Evolutionary conservation across 1,139 yeast species (phyloP), one percentile per base, ranked within the genome.

Genomic region (Pichia sp.): DNA sequence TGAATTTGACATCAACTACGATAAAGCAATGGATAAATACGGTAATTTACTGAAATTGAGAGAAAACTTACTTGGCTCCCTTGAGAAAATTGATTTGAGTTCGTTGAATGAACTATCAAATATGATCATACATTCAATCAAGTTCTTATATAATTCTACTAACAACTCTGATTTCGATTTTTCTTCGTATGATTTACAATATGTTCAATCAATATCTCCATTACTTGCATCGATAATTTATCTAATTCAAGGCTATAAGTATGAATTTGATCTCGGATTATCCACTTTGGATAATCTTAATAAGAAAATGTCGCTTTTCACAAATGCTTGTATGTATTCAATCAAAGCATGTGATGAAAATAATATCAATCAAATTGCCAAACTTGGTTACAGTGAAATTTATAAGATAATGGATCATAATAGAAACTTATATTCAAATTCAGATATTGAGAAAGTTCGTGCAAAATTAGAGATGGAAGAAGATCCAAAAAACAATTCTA

Each of bases 161-260:
- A 11, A 20, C 8, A 19, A 9, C 12, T 9, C 30, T 14, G 30
- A 14, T 14, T 26, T 26, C 10, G 18, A 17, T 10, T 26, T 26
- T 14, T 17, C 18, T 31, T 19, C 17, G n/a, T 19, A 19, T 6
- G 19, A 31, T 17, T 14, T 26, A 12, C 18, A 26, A 14, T 26
- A 7, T 3, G 8, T 39, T n/a, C 35, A 39, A 31, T 15, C 18
- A 2, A 31, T n/a, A 11, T 31, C 60, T 1, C 61, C 61, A 4
- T 34, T 55, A 28, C 37, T 57, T 9, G 31, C 50, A 4, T 49
- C 61, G 1, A 33, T 55, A 9, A 20, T 51, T 4, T 56, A 51
- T 36, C 51, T 49, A 17, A 49, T 52, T 18, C 40, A 40, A 21
- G 54, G 52, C 4, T 37, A 47, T 31, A 43, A 48, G 2, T 42